These are phyloP conservation scores for Aureobasidium sp. DNA, from an alignment of 2,329 filamentous ascomycete genomes.

Conservation along the genomic window DNA sequence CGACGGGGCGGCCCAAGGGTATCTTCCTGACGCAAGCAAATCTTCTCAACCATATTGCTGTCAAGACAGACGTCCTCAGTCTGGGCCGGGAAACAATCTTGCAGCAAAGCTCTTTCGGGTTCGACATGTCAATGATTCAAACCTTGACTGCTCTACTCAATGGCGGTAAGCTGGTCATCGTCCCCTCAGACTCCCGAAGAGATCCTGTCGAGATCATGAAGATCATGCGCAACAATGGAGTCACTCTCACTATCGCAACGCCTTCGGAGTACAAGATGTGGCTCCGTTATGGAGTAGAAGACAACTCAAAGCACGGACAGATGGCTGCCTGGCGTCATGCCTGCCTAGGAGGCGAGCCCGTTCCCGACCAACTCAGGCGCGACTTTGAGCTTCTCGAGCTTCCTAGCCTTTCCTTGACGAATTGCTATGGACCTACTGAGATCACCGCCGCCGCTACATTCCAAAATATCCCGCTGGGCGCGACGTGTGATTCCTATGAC, in stretches of 20 bases:
- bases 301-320: not conserved
- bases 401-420: not conserved
- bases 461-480: not conserved
- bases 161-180: constrained; percentile 35
- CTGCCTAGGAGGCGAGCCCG: not conserved
- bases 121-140: constrained; percentile 38
- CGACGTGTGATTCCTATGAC: not conserved
- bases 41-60: constrained; percentile 25
- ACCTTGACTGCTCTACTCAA: constrained; percentile 31
- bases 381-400: not conserved
- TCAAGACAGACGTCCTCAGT: not conserved
- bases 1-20: constrained; percentile 36
- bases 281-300: constrained; percentile 14
- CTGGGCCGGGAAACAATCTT: constrained; percentile 25
- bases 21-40: constrained; percentile 30
- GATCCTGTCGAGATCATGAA: constrained; percentile 32
- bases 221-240: constrained; percentile 30
- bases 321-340: not conserved
- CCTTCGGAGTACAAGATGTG: constrained; percentile 36
- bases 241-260: constrained; percentile 35
- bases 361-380: not conserved
- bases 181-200: constrained; percentile 25
- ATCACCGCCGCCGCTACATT: not conserved
- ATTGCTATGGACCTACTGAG: not conserved
- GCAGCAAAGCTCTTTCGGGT: constrained; percentile 35